Evolutionary conservation across 495 filamentous ascomycete genomes (phyloP), one percentile per base, ranked within the genome.

Genomic region (Aspergillus steynii): DNA sequence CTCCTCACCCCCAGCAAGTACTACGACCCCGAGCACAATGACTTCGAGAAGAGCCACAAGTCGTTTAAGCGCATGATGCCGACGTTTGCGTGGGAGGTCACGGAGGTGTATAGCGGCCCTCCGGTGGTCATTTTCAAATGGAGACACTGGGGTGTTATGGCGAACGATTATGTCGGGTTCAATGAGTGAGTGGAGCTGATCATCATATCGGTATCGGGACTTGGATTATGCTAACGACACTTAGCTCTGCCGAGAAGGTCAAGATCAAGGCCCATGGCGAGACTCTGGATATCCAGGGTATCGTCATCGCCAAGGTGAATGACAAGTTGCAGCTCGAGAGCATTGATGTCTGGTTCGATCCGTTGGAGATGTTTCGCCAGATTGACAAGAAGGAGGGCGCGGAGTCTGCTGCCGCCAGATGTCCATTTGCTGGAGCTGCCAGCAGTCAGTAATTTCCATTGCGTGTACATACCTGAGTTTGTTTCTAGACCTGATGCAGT

Each of bases 11-110:
- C 83, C 20, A 85, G 83, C 69, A 76, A 85, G 69, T 87, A 80
- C 77, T 89, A 88, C 69, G 81, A 80, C 61, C 85, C 86, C 5
- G 73, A 70, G 32, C 76, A 81, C 51, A 82, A 77, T 29, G 81
- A 83, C 68, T 88, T 88, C 61, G 79, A 78, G 12, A 75, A 71
- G 5, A 84, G 80, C 65, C 86, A 89, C 72, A 87, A 89, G 76
- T 81, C 84, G 1, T 88, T 90, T 65, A 88, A 88, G 74, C 72
- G 82, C 29, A 87, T 86, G 83, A 88, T 89, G 85, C 85, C 85
- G 14, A 84, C 82, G 0, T 89, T 90, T 74, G 85, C 85, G 0
- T 90, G 86, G 85, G 86, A 89, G 75, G 86, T 88, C 26, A 69
- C 83, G 14, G 86, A 88, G 73, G 85, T 89, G 2, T 87, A 85